Evolutionary conservation across 2,329 filamentous ascomycete genomes (phyloP), one percentile per base, ranked within the genome.

Genomic region (Xylariaceae sp.): DNA sequence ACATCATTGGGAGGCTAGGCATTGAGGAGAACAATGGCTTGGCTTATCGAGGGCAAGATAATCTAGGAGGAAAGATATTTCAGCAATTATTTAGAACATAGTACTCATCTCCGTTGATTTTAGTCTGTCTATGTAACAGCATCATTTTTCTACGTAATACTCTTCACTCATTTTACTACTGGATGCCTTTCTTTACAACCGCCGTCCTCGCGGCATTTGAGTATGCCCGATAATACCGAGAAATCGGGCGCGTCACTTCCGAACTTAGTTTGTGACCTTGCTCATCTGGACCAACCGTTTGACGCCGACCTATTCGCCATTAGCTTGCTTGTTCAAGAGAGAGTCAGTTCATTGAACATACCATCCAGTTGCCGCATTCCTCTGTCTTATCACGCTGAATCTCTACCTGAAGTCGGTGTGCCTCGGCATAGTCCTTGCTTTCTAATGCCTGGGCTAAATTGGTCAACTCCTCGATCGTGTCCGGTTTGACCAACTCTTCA

Each of bases 361-460:
- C 90, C 89, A 93, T 93, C 90, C 90, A 93, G 70, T 90, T 88
- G 52, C 89, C 89, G 71, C 90, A 92, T 71, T 93, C 89, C 44
- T 91, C 88, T 1, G 84, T 89, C 77, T 89, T 89, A 72, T 91
- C 87, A 50, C 83, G 84, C 73, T 91, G 85, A 54, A 93, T 88
- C 62, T 92, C 87, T 43, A 90, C 79, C 73, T 93, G 90, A 48
- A 93, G 79, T 54, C 77, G 81, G 50, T 85, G 79, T 2, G 90
- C 90, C 21, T 77, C 79, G 42, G 85, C 82, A 64, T 89, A 93
- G 65, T 95, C 81, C 77, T 85, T 87, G 52, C 78, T 73, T 65
- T 89, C 84, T 52, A 96, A 74, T 21, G 89, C 85, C 60, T 84
- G 77, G 7, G 89, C 82, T 26, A 92, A 76, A 65, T 86, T 77